phyloP scores from a whole-genome alignment of 257 asterid genomes.

The Salvia splendens region DNA sequence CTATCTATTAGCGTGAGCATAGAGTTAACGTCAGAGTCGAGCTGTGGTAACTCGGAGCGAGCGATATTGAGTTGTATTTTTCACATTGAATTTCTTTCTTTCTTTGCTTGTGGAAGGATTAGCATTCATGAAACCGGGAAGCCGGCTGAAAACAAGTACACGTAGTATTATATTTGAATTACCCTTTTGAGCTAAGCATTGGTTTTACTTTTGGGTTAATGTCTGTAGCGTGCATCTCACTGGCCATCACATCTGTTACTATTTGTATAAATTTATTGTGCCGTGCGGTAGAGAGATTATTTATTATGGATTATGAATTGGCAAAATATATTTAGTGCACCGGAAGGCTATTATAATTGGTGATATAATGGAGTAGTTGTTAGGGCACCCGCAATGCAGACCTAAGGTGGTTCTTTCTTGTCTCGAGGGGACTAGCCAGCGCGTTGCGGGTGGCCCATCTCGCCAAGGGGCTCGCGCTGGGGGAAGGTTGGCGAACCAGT shows the following conservation, averaged over 20 bases:
- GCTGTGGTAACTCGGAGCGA: constrained; percentile 31
- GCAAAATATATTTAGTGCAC: no score
- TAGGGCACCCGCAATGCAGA: no score
- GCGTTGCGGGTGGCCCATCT: no score
- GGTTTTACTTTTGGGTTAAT: not conserved
- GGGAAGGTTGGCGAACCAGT: no score
- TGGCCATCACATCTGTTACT: not conserved
- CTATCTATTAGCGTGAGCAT: constrained; percentile 39
- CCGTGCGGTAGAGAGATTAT: no score
- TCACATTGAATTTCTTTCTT: constrained; percentile 5
- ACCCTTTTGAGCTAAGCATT: not conserved
- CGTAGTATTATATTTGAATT: constrained; percentile 23
- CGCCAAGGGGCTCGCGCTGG: no score
- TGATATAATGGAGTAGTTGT: no score
- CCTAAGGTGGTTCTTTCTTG: no score
- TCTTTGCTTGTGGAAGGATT: constrained; percentile 29
- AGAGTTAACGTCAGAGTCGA: constrained; percentile 32
- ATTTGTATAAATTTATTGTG: not conserved
- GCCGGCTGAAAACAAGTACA: constrained; percentile 17
- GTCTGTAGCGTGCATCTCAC: not conserved
- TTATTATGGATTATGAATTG: no score
- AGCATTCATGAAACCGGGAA: constrained; percentile 30
- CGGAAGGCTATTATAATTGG: no score
- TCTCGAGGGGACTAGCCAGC: no score
- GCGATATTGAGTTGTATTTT: constrained; percentile 19